These are phyloP conservation scores for Backusella sp. DNA, from an alignment of 192 early-diverging fungal species.

Conservation along the genomic window DNA sequence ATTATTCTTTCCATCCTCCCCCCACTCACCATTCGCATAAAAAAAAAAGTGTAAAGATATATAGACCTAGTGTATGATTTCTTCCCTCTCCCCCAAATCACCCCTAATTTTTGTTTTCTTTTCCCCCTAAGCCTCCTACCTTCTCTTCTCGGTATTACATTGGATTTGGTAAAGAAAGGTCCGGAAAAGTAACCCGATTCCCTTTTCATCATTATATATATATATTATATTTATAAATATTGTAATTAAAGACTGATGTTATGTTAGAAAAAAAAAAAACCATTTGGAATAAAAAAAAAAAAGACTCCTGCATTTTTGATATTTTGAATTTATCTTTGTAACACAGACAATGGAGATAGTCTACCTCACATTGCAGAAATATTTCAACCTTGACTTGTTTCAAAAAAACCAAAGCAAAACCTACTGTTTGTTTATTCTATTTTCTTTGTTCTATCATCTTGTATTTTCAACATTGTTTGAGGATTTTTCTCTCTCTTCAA, in stretches of 20 bases:
- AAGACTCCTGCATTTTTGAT: neutral
- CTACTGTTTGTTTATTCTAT: neutral
- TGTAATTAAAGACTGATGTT: neutral
- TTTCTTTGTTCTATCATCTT: neutral
- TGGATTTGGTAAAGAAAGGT: neutral
- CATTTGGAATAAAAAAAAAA: neutral
- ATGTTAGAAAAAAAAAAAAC: neutral
- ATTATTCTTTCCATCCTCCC: neutral
- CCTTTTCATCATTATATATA: neutral
- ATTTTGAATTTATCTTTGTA: slow-evolving; percentile 17
- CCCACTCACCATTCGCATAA: neutral
- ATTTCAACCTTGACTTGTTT: neutral
- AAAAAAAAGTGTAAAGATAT: neutral
- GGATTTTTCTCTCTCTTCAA: neutral
- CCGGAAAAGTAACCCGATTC: neutral
- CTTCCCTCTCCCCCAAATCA: neutral
- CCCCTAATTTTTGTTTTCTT: neutral
- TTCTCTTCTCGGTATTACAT: neutral
- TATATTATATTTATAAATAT: neutral
- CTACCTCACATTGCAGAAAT: neutral
- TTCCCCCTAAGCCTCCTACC: neutral
- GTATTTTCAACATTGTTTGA: too few relatives aligned
- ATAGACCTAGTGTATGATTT: neutral
- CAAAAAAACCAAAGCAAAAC: neutral
- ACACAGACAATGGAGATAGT: slow-evolving; percentile 7